phyloP scores from a whole-genome alignment of 805 yeast genomes.

The Pichia eremophila region DNA sequence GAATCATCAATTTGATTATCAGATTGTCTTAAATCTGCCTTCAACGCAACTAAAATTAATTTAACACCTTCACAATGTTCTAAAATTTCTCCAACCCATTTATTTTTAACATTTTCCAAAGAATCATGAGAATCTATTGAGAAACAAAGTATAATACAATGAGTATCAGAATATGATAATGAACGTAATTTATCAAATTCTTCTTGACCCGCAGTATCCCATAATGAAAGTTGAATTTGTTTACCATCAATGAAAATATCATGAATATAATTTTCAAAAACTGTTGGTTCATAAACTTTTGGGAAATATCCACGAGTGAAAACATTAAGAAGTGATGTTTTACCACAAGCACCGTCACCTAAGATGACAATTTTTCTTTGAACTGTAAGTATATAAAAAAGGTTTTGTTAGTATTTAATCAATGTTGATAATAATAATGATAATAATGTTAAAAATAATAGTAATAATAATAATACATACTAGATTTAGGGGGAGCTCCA shows the following conservation, averaged over 20 bases:
- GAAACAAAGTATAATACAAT: conserved; percentile 93
- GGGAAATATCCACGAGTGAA: conserved; percentile 97
- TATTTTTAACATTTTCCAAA: conserved; percentile 85
- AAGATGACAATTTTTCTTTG: conserved; percentile 89
- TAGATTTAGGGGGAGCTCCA: conserved; percentile 36
- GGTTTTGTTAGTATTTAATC: background rate
- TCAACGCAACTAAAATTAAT: conserved; percentile 84
- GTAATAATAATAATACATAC: conserved; percentile 18
- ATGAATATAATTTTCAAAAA: conserved; percentile 93
- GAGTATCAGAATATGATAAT: conserved; percentile 88
- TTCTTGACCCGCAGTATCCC: conserved; percentile 99
- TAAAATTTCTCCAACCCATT: conserved; percentile 95
- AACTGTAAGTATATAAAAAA: conserved; percentile 29
- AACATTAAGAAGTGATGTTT: conserved; percentile 87
- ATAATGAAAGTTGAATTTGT: conserved; percentile 81
- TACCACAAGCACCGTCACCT: conserved; percentile 99
- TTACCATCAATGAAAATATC: conserved; percentile 93
- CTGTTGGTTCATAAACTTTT: conserved; percentile 96
- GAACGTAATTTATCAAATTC: conserved; percentile 93
- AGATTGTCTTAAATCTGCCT: conserved; percentile 75
- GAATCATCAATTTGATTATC: conserved; percentile 34
- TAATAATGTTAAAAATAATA: no score
- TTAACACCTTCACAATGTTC: conserved; percentile 97
- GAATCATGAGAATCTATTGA: conserved; percentile 92
- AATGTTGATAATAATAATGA: no score